Base-by-base conservation (phyloP, 768 basidiomycete species). In the Phylloporus arenicola region DNA sequence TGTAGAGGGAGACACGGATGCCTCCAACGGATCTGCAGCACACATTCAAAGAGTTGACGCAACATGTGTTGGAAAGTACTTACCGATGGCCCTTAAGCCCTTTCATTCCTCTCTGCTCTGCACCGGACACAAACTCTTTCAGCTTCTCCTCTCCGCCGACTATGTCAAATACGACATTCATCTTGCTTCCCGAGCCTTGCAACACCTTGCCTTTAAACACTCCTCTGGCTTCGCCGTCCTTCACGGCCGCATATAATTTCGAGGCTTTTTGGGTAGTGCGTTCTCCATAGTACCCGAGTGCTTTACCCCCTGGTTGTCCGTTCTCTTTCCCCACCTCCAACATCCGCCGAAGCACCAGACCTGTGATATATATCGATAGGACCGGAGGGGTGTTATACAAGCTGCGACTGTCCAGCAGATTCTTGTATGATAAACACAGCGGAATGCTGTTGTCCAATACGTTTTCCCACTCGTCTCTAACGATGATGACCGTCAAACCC, bases 381-480 rank as follows among this genome's bases (percentile, higher is more conserved):
- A 91, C 87, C 0, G 92, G 82, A 2, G 96, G 96, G 2, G 96
- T 99, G 74, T 98, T 96, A 66, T 90, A 86, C 70, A 97, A 70
- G 59, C 83, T 91, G 62, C 74, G 77, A 53, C 77, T 77, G 55
- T 91, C 83, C 38, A 86, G 84, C 46, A 90, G 77, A 20, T 79
- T 83, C 70, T 88, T 91, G 80, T 92, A 98, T 42, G 87, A 75
- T 57, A 94, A 73, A 53, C 82, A 82, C 22, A 85, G 66, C 0
- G 96, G 96, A 14, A 93, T 83, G 13, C 84, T 85, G 64, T 89
- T 91, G 63, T 94, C 92, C 35, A 50, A 27, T 7, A 66, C 53
- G 41, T 58, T 51, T 62, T 97, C 75, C 65, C 94, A 86, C 70
- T 96, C 93, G 52, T 95, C 82, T n/a, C 90, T 82, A 19, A 97